Base-by-base conservation (phyloP, 441 rosid species). In the Aleurites moluccanus region DNA sequence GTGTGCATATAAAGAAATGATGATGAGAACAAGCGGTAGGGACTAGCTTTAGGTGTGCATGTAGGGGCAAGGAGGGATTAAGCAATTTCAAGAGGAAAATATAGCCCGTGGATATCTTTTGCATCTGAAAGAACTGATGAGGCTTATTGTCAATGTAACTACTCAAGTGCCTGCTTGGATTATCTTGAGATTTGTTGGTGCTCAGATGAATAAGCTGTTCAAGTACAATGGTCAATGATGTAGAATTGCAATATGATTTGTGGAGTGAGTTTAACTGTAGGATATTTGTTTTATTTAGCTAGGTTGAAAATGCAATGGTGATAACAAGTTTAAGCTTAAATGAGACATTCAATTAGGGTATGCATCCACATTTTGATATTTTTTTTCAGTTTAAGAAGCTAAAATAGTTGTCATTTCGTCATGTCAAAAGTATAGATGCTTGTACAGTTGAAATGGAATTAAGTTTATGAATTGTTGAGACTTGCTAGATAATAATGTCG, bases 51-150 rank as follows among this genome's bases (percentile, higher is more conserved):
- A 27, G 20, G 6, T 44, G 59, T 18, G 28, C 16, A 14, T 49
- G 8, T 67, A 57, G 27, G 56, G 9, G 64, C 16, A 6, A 28
- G 33, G 55, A 4, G 40, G 55, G 47, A 33, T 7, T 18, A 33
- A 63, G 45, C 27, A 64, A 62, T 49, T 72, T 28, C 16, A 62
- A 70, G 49, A 70, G 20, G 61, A 16, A 67, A 25, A 67, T 67
- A 33, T 53, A 23, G 64, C 38, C 66, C 40, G 10, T 28, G 56
- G 59, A 47, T 40, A 30, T 5, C 18, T 20, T 55, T 52, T 10
- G 11, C 10, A 11, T 23, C 28, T n/a, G 6, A 25, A 70, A 52
- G 49, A 67, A 23, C 21, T 15, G 25, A 14, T 57, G 33, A 25
- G 56, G 50, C 64, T 23, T 33, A n/a, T 16, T 23, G 9, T 45